Evolutionary conservation across 2,329 filamentous ascomycete genomes (phyloP), one percentile per base, ranked within the genome.

Genomic region (Lachnellula willkommii): DNA sequence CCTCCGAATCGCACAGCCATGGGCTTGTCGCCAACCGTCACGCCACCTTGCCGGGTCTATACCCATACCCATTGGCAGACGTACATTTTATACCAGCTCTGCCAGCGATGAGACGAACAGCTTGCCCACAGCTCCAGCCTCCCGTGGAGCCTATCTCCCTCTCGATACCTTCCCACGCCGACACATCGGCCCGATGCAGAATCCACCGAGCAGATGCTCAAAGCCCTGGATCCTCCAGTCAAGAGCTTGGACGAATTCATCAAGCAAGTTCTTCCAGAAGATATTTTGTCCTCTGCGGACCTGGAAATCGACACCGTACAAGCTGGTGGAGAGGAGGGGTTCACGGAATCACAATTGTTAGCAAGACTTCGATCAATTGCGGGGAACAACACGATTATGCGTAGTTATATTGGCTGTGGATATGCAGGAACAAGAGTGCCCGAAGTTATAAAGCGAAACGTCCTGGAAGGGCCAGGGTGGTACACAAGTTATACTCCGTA

Each of bases 401-500:
- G 79, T 61, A 85, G 83, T 68, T 88, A 93, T 69, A 92, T 96
- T 63, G 93, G 93, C 4, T 84, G 82, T 56, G 93, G 93, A 56
- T 97, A 96, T 78, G 90, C 93, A 63, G 87, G 84, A 37, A 93
- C 90, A n/a, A 81, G 87, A 63, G 87, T 89, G 1, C 93, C 93
- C 4, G 83, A 90, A 54, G 92, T 96, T 55, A 95, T 97, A 71
- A 90, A 94, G 78, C 82, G 92, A 64, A 96, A 96, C 70, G 81
- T 97, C 4, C 77, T 97, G 56, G 91, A 97, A 78, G 93, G 88
- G 71, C 93, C 93, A 5, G 91, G 87, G 9, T 97, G 93, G 93
- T 97, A 97, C 72, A 97, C 93, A 42, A 96, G 91, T 75, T 96
- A 97, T 73, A 96, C 93, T 0, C 93, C 93, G 15, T 97, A 96